A percentile compares a stretch with the other conserved stretches of the same genome.
These are phyloP conservation scores for Euptelea pleiosperma DNA, from an alignment of 164 flowering plant genomes.

Conservation along the genomic window DNA sequence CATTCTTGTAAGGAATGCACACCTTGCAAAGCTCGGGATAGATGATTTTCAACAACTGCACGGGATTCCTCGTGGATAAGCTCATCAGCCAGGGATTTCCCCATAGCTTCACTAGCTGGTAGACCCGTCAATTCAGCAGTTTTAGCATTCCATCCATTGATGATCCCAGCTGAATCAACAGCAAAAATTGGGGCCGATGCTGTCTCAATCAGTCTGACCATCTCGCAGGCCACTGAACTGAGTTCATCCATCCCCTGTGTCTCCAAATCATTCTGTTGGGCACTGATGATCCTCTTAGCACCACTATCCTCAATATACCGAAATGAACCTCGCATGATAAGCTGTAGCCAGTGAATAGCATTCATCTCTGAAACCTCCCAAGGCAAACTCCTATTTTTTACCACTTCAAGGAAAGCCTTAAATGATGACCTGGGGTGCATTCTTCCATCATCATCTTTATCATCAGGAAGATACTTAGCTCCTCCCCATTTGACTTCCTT, in stretches of 20 bases:
- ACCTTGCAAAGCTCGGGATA: constrained; percentile 54
- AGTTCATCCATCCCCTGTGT: constrained; percentile 35
- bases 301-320: constrained; percentile 24
- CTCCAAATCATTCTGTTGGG: constrained; percentile 14
- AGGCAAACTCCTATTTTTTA: constrained; percentile 43
- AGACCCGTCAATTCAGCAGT: constrained; percentile 56
- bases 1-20: constrained; percentile 3
- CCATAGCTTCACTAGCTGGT: constrained; percentile 41
- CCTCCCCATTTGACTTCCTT: constrained; percentile 67
- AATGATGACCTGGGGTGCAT: constrained; percentile 60
- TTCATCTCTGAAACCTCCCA: constrained; percentile 52
- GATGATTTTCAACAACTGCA: constrained; percentile 26
- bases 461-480: constrained; percentile 57
- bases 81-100: constrained; percentile 48
- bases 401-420: constrained; percentile 55
- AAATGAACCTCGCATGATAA: constrained; percentile 41
- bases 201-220: constrained; percentile 66
- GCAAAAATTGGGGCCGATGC: constrained; percentile 28
- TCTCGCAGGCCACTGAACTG: constrained; percentile 49
- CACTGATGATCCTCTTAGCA: constrained; percentile 9
- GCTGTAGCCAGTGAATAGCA: constrained; percentile 55
- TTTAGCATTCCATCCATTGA: constrained; percentile 71
- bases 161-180: constrained; percentile 42
- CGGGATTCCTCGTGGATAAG: constrained; percentile 45
- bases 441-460: constrained; percentile 43